Evolutionary conservation across 306 rosid genomes (phyloP).

Genomic region (Fragaria ananassa): DNA sequence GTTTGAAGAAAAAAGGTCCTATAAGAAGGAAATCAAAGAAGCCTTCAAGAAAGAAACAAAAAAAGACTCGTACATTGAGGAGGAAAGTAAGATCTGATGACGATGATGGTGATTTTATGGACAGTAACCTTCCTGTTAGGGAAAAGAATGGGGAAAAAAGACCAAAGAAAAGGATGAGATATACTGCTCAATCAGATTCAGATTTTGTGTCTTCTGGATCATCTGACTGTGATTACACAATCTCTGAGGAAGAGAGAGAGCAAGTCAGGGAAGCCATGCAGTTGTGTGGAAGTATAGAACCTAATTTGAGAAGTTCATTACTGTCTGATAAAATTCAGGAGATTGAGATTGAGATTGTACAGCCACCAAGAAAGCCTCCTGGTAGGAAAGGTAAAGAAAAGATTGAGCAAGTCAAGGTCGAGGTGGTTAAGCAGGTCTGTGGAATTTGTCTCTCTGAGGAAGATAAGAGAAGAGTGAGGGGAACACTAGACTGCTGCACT

Average conservation of each 20-base stretch:
- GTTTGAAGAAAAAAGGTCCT: conserved; percentile 40
- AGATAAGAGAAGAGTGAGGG: conserved; percentile 85
- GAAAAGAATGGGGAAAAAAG: conserved; percentile 35
- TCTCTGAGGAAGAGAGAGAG: conserved; percentile 99
- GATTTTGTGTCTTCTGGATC: conserved; percentile 51
- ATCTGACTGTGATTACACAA: conserved; percentile 68
- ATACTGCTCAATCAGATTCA: conserved; percentile 41
- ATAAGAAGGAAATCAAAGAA: conserved; percentile 48
- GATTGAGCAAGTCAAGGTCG: conserved; percentile 58
- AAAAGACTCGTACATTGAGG: conserved; percentile 40
- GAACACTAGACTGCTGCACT: conserved; percentile 81
- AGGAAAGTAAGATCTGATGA: conserved; percentile 37
- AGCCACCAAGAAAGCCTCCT: conserved; percentile 48
- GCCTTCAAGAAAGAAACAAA: conserved; percentile 52
- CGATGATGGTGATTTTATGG: conserved; percentile 41
- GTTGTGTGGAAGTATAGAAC: conserved; percentile 47
- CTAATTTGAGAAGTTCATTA: conserved; percentile 51
- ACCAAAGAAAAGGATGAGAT: conserved; percentile 39
- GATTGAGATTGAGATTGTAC: conserved; percentile 24
- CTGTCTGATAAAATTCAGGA: conserved; percentile 38
- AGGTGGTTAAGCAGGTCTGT: conserved; percentile 73
- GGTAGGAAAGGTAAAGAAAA: conserved; percentile 85
- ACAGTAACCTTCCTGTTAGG: conserved; percentile 26
- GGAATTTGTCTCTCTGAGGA: conserved; percentile 96
- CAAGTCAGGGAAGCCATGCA: conserved; percentile 84